Evolutionary conservation across 1,139 yeast genomes (phyloP).

Genomic region (Magnusiomyces sp.): DNA sequence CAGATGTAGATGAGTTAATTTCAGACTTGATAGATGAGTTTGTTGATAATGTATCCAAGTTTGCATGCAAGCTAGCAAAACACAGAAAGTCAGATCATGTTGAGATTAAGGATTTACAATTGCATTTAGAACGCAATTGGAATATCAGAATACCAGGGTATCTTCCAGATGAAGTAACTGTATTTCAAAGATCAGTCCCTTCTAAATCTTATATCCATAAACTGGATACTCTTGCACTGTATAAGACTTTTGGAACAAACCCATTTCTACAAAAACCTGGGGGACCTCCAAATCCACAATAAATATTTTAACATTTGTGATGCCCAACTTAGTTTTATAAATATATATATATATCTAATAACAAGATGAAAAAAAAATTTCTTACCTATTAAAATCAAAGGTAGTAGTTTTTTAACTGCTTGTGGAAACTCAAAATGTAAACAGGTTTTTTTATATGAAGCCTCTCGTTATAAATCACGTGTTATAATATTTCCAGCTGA

Average conservation of each 20-base stretch:
- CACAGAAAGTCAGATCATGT: conserved; percentile 85
- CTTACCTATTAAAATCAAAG: too few species aligned
- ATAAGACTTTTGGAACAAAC: conserved; percentile 29
- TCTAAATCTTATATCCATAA: conserved; percentile 63
- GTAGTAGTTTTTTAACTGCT: too few species aligned
- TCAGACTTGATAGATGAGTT: conserved; percentile 94
- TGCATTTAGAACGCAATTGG: conserved; percentile 93
- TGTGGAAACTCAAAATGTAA: too few species aligned
- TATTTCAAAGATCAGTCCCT: conserved; percentile 76
- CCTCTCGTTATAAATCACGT: too few species aligned
- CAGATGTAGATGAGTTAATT: conserved; percentile 90
- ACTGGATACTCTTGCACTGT: conserved; percentile 49
- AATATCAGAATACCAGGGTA: conserved; percentile 91
- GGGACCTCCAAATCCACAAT: background rate
- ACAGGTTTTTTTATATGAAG: too few species aligned
- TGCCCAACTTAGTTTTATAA: too few species aligned
- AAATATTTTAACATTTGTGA: too few species aligned
- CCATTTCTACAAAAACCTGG: background rate
- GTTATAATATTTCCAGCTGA: too few species aligned
- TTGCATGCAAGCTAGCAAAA: conserved; percentile 91
- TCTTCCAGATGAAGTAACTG: conserved; percentile 72
- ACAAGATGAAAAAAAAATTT: too few species aligned
- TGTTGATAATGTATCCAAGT: conserved; percentile 81
- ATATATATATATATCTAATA: too few species aligned
- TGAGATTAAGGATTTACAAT: conserved; percentile 82